Conservation (phyloP, 331 rosid species). For the Rosa hybrid region DNA sequence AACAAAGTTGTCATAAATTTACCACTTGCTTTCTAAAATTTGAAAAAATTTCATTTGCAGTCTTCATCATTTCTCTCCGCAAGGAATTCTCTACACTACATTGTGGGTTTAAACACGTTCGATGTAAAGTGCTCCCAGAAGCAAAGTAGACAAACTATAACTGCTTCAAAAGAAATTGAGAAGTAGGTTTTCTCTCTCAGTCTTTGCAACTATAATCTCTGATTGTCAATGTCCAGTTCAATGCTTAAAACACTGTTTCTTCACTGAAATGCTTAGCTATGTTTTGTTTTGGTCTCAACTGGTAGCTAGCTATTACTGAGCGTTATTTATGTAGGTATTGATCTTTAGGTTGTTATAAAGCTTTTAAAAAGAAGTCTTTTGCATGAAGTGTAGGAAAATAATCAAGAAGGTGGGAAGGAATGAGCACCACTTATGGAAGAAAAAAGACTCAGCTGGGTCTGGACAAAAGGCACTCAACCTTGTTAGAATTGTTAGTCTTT, state of each 20-base stretch:
- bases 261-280: neutral
- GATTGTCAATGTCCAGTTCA: neutral
- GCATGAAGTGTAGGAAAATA: conserved; percentile 50
- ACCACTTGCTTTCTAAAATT: neutral
- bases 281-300: neutral
- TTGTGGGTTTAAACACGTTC: conserved; percentile 4
- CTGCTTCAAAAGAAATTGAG: conserved; percentile 37
- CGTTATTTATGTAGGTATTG: neutral
- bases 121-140: conserved; percentile 30
- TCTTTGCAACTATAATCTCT: neutral
- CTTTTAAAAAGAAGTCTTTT: conserved; percentile 1
- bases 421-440: conserved; percentile 84
- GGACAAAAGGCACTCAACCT: conserved; percentile 87
- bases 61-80: conserved; percentile 7
- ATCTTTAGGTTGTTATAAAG: conserved; percentile 10
- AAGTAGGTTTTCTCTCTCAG: conserved; percentile 45
- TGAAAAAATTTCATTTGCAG: conserved; percentile 3
- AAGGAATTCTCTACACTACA: conserved; percentile 8
- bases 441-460: conserved; percentile 67
- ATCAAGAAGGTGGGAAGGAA: conserved; percentile 47
- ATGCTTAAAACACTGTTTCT: neutral
- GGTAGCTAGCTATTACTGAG: neutral
- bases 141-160: conserved; percentile 26
- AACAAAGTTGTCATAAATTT: neutral
- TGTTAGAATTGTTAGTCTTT: conserved; percentile 59